phyloP scores from a whole-genome alignment of 2,329 filamentous ascomycete genomes.

The Xylaria sp. region DNA sequence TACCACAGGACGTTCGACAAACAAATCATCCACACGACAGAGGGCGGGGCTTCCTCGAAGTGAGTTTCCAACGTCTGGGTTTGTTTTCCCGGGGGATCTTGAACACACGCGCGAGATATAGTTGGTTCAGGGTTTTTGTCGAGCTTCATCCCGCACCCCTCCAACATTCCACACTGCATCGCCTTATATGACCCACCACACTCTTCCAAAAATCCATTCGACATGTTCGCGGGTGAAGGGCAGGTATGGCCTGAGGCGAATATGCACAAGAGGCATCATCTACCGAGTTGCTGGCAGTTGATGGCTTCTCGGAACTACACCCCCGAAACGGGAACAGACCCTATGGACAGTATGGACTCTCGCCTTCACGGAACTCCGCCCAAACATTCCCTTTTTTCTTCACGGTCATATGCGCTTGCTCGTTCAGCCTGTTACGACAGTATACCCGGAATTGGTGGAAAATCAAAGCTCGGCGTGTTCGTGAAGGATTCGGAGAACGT shows the following conservation, averaged over 20 bases:
- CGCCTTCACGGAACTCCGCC: conserved; percentile 24
- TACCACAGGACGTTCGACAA: conserved; percentile 20
- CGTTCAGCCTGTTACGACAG: conserved; percentile 33
- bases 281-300: conserved; percentile 20
- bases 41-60: conserved; percentile 19
- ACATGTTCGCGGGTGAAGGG: conserved; percentile 18
- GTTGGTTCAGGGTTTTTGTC: conserved; percentile 28
- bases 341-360: conserved; percentile 16
- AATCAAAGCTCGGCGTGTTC: conserved; percentile 30
- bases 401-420: conserved; percentile 31
- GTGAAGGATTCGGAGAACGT: conserved; percentile 34
- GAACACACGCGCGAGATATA: conserved; percentile 27
- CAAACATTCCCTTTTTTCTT: conserved; percentile 29
- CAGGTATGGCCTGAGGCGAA: conserved; percentile 31
- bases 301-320: conserved; percentile 21
- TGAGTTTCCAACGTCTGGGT: conserved; percentile 15
- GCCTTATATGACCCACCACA: conserved; percentile 22
- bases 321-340: conserved; percentile 16
- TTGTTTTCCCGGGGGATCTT: conserved; percentile 24
- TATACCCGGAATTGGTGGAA: conserved; percentile 38
- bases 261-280: conserved; percentile 31
- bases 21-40: conserved; percentile 23
- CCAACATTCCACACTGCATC: conserved; percentile 25
- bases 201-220: conserved; percentile 14
- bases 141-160: conserved; percentile 24